Evolutionary conservation across 2,329 filamentous ascomycete species (phyloP).

Genomic region (Xylariales sp.): DNA sequence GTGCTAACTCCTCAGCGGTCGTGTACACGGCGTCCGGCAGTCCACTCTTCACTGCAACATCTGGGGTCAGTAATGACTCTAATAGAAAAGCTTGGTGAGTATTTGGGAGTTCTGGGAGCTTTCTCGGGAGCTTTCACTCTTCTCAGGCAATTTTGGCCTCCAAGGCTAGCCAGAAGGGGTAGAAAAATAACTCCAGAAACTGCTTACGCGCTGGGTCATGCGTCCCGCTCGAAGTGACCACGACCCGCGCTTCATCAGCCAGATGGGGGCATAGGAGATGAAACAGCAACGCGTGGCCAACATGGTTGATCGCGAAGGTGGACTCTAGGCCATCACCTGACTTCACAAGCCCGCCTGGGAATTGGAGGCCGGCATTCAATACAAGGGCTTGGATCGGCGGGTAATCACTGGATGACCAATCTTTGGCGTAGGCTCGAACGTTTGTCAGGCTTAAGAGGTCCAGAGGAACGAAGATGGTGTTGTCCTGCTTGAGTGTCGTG

Average conservation of each 20-base stretch:
- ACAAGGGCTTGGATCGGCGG: slow-evolving; percentile 39
- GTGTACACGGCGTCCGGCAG: slow-evolving; percentile 30
- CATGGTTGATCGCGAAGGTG: slow-evolving; percentile 45
- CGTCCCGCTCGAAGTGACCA: slow-evolving; percentile 38
- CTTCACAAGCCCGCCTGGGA: slow-evolving; percentile 28
- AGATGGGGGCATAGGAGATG: slow-evolving; percentile 38
- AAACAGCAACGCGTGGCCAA: slow-evolving; percentile 46
- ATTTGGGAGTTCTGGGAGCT: too few relatives aligned
- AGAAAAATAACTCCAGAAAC: too few relatives aligned
- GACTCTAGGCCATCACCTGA: slow-evolving; percentile 39
- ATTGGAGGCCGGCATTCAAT: slow-evolving; percentile 45
- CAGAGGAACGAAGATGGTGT: slow-evolving; percentile 36
- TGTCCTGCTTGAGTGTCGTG: slow-evolving; percentile 31
- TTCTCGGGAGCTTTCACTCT: too few relatives aligned
- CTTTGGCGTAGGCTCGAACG: slow-evolving; percentile 35
- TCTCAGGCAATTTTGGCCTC: too few relatives aligned
- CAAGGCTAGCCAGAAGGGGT: too few relatives aligned
- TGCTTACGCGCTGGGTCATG: slow-evolving; percentile 46
- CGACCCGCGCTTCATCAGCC: slow-evolving; percentile 34
- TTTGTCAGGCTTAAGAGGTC: slow-evolving; percentile 36
- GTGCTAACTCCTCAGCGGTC: slow-evolving; percentile 39
- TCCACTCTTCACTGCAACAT: slow-evolving; percentile 34
- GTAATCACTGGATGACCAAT: slow-evolving; percentile 28
- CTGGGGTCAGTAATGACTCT: too few relatives aligned
- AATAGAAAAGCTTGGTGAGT: too few relatives aligned